Conservation (phyloP, 768 basidiomycete species). For the Boletus rex-veris region DNA sequence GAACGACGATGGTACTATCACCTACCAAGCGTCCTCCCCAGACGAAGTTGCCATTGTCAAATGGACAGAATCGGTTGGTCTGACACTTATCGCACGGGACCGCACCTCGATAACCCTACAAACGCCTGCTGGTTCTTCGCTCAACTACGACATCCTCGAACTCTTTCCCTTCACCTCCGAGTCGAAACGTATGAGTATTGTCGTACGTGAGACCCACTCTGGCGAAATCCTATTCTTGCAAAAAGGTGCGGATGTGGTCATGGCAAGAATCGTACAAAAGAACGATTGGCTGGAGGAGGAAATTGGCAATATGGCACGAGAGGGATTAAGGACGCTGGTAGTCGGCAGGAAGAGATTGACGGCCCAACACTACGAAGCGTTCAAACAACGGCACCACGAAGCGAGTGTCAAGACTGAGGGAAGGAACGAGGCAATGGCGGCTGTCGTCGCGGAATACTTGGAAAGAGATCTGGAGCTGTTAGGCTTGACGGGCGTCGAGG, state of each 20-base stretch:
- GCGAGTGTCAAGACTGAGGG: slow-evolving; percentile 80
- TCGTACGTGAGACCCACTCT: slow-evolving; percentile 74
- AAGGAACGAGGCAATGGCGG: slow-evolving; percentile 75
- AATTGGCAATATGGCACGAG: slow-evolving; percentile 96
- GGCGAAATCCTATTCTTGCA: slow-evolving; percentile 88
- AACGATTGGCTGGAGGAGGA: slow-evolving; percentile 99
- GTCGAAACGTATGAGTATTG: slow-evolving; percentile 98
- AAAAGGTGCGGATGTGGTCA: slow-evolving; percentile 98
- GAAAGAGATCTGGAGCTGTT: slow-evolving; percentile 90
- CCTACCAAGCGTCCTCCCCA: slow-evolving; percentile 97
- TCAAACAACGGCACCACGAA: slow-evolving; percentile 65
- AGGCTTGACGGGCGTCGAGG: slow-evolving; percentile 97
- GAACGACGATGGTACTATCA: slow-evolving; percentile 92
- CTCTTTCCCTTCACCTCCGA: slow-evolving; percentile 99
- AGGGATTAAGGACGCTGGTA: slow-evolving; percentile 92
- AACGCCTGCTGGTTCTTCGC: slow-evolving; percentile 57
- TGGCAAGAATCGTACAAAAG: slow-evolving; percentile 89
- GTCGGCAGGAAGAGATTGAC: slow-evolving; percentile 79
- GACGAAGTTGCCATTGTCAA: slow-evolving; percentile 98
- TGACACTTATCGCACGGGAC: slow-evolving; percentile 85
- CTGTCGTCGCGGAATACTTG: slow-evolving; percentile 69
- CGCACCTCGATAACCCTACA: slow-evolving; percentile 86
- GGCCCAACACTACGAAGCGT: slow-evolving; percentile 65
- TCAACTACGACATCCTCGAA: slow-evolving; percentile 84
- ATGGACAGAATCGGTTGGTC: slow-evolving; percentile 94